These are phyloP conservation scores for Leccinum olivaceopallidum DNA, from an alignment of 768 basidiomycete species.

Conservation along the genomic window DNA sequence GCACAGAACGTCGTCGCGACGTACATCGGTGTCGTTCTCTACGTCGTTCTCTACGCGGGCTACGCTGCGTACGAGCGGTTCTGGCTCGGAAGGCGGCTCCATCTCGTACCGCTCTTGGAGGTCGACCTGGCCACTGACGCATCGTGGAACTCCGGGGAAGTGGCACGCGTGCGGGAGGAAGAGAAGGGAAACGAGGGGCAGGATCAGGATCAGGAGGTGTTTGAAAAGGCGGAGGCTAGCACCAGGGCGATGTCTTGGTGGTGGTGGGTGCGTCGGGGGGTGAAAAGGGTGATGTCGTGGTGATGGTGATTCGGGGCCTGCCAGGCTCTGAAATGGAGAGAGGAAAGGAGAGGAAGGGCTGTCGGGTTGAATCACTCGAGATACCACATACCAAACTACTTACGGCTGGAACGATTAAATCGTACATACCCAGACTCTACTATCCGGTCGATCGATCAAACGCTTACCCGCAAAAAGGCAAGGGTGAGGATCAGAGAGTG, in stretches of 20 bases:
- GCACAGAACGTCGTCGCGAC: constrained; percentile 54
- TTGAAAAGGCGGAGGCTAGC: not conserved
- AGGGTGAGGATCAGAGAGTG: not conserved
- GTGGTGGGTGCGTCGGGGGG: not conserved
- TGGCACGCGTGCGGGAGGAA: constrained; percentile 34
- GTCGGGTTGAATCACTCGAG: no score
- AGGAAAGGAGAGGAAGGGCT: no score
- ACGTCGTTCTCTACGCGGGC: constrained; percentile 45
- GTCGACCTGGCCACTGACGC: constrained; percentile 57
- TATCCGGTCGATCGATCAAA: not conserved
- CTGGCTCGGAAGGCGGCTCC: constrained; percentile 27
- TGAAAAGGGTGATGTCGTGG: not conserved
- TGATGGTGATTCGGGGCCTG: not conserved
- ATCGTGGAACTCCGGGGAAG: constrained; percentile 51
- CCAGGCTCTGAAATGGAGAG: no score
- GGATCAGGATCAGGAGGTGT: not conserved
- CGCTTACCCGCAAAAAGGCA: not conserved
- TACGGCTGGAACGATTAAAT: not conserved
- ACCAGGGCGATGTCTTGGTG: not conserved
- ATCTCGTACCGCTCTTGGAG: constrained; percentile 43
- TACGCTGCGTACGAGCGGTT: constrained; percentile 43
- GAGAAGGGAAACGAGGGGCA: constrained; percentile 17
- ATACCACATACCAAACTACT: not conserved
- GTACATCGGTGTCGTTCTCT: constrained; percentile 52
- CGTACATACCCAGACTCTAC: not conserved